Conservation (phyloP, 202 grass and related monocot species). For the Zoysia matrella region DNA sequence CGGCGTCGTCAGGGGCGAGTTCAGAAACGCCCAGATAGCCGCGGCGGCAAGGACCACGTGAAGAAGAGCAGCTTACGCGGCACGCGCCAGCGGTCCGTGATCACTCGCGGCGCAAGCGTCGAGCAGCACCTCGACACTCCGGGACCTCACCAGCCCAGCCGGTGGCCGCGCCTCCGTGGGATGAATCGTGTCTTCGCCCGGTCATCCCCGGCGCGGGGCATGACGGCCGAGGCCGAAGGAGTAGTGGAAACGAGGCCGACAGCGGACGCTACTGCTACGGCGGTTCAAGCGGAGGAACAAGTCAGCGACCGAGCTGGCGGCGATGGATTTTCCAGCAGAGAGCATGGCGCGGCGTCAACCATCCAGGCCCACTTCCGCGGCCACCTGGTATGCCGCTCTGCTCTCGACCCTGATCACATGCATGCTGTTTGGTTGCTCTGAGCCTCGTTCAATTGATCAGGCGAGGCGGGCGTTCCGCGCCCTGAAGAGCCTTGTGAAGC, state of each 20-base stretch:
- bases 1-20: neutral
- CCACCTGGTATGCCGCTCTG: conserved; percentile 52
- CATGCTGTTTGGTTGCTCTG: neutral
- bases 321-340: conserved; percentile 24
- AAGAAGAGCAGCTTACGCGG: neutral
- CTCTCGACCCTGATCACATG: neutral
- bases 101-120: neutral
- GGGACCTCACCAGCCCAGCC: neutral
- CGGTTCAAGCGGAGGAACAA: conserved; percentile 4
- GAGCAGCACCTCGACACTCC: neutral
- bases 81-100: conserved; percentile 23
- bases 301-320: conserved; percentile 13
- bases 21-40: neutral
- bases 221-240: neutral
- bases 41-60: neutral
- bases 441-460: neutral
- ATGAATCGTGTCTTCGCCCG: conserved; percentile 35
- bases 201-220: conserved; percentile 15
- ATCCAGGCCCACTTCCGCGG: conserved; percentile 76
- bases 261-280: neutral
- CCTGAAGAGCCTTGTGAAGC: conserved; percentile 50
- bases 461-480: conserved; percentile 40
- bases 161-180: conserved; percentile 20
- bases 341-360: conserved; percentile 57
- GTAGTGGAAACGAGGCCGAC: conserved; percentile 31